Evolutionary conservation across 176 grass and related monocot species (phyloP), one percentile per base, ranked within the genome.

Genomic region (Elaeis guineensis): DNA sequence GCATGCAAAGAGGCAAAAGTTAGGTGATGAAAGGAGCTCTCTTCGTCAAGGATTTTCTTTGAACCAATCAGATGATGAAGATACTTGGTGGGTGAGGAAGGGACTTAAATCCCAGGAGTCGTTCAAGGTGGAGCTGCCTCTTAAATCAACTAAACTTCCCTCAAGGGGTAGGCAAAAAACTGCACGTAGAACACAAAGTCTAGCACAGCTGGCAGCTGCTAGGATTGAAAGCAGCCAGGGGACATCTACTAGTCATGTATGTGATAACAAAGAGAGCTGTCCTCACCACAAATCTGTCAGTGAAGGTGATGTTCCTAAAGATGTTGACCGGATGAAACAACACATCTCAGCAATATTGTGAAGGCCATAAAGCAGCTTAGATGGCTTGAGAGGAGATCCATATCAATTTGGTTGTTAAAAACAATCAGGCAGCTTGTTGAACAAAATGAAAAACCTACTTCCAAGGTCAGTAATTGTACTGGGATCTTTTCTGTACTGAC

Each of bases 201-300:
- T 98, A 35, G 88, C 94, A 62, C 94, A 93, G 63, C 86, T 98
- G 76, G 88, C 85, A 35, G 67, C 81, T 81, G 73, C 84, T 76
- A 76, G 88, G 67, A 98, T 93, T 67, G 94, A 98, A 76, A 84
- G 88, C 70, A 93, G 85, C 69, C 88, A 93, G 57, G 88, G 93
- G 50, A 88, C 94, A 61, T 98, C 94, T 74, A 89, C 94, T 68
- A 98, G 94, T 69, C 94, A 98, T 92, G 81, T 89, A 53, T 98
- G 94, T 49, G 88, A 98, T 69, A 98, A 77, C 66, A 98, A 98
- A 64, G 55, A 83, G 69, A 80, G 70, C 58, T 93, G 94, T 64
- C 79, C 85, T 16, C 94, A 93, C 71, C 94, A 89, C 74, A 83
- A 89, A 77, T 76, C 88, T 70, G 75, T 58, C 58, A 68, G 24